These are phyloP conservation scores for Cercophora sp. DNA, from an alignment of 495 filamentous ascomycete genomes.

Conservation along the genomic window DNA sequence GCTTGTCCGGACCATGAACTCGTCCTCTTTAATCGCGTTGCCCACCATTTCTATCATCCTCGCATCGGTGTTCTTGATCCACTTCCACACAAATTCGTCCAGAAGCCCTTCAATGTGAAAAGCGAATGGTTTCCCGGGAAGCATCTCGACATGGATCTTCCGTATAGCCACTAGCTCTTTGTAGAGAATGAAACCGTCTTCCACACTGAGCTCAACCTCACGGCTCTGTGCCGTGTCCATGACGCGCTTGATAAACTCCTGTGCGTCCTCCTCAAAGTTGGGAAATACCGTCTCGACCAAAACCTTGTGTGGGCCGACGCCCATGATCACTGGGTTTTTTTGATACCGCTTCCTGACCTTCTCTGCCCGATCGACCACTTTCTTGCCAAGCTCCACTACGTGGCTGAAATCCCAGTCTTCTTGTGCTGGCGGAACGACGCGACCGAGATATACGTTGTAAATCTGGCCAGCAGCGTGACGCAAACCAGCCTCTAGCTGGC, in stretches of 20 bases:
- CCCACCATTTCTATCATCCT: constrained; percentile 84
- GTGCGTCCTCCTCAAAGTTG: constrained; percentile 80
- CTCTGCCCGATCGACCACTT: constrained; percentile 73
- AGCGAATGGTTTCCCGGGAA: constrained; percentile 66
- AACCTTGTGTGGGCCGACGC: constrained; percentile 77
- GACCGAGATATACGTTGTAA: constrained; percentile 67
- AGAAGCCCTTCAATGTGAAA: constrained; percentile 83
- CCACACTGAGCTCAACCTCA: constrained; percentile 72
- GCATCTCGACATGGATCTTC: constrained; percentile 65
- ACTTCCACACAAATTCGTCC: constrained; percentile 91
- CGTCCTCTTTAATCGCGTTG: constrained; percentile 82
- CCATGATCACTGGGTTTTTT: constrained; percentile 85
- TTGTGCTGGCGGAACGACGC: constrained; percentile 68
- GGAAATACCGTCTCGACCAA: constrained; percentile 82
- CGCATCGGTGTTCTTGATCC: constrained; percentile 75
- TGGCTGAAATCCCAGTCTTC: constrained; percentile 81
- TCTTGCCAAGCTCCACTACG: constrained; percentile 81
- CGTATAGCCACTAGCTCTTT: constrained; percentile 79
- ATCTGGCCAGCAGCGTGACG: constrained; percentile 66
- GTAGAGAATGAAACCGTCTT: constrained; percentile 94
- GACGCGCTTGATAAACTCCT: constrained; percentile 76
- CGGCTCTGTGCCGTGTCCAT: constrained; percentile 62
- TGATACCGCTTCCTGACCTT: constrained; percentile 88
- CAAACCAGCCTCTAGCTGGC: constrained; percentile 68
- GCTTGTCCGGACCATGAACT: constrained; percentile 65